Percentiles rank a stretch among this genome's conserved stretches.
Conservation (phyloP, 2,329 filamentous ascomycete genomes). For the Domatiomyces globalis region DNA sequence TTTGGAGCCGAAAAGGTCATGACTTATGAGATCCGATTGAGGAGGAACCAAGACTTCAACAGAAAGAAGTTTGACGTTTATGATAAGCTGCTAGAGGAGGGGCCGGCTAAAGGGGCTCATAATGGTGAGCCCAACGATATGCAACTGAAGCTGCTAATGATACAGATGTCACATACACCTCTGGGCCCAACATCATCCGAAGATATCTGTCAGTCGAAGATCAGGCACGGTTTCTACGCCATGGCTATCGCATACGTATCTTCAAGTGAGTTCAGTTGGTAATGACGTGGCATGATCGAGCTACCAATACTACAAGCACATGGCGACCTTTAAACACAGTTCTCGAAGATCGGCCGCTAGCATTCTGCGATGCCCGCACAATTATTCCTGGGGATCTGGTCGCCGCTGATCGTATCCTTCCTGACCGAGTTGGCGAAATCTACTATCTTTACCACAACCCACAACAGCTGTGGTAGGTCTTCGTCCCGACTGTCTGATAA, state of each 20-base stretch:
- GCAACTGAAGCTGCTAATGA: neutral
- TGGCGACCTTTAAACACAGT: conserved; percentile 17
- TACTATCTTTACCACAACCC: conserved; percentile 18
- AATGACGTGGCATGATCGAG: neutral
- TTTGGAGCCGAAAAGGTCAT: conserved; percentile 3
- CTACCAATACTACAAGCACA: conserved; percentile 12
- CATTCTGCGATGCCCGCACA: conserved; percentile 17
- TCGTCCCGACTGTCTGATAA: neutral
- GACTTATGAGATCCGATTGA: conserved; percentile 3
- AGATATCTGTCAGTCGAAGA: conserved; percentile 1
- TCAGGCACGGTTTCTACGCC: neutral
- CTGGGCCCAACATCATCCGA: neutral
- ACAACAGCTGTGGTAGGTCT: conserved; percentile 15
- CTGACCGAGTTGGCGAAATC: conserved; percentile 16
- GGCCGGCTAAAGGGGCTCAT: conserved; percentile 6
- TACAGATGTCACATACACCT: conserved; percentile 1
- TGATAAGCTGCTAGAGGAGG: conserved; percentile 3
- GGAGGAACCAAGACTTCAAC: conserved; percentile 1
- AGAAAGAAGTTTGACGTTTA: conserved; percentile 5
- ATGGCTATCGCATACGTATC: conserved; percentile 1
- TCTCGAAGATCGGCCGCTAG: conserved; percentile 17
- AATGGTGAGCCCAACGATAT: conserved; percentile 1
- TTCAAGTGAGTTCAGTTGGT: conserved; percentile 1
- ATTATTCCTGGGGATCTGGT: conserved; percentile 16
- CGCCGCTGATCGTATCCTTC: conserved; percentile 17